Evolutionary conservation across 202 grass and related monocot genomes (phyloP).

Genomic region (Digitaria exilis): DNA sequence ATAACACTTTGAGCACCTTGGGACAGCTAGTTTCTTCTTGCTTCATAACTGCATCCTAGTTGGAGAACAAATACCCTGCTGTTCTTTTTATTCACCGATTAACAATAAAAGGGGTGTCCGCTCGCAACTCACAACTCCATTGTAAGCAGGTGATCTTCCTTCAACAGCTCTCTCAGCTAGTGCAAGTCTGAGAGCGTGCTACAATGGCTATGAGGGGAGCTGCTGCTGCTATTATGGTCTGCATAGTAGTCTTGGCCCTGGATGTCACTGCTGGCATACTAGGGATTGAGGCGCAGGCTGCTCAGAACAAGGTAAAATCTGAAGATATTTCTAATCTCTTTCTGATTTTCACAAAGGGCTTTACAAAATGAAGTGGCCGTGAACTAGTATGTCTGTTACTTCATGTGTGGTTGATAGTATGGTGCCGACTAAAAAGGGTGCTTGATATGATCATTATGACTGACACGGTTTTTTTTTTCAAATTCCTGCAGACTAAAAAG

Average conservation of each 20-base stretch:
- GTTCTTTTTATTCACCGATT: constrained; percentile 49
- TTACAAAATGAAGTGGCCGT: neutral
- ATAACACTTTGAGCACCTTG: constrained; percentile 66
- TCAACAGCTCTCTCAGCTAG: constrained; percentile 19
- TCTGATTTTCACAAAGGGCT: neutral
- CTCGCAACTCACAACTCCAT: constrained; percentile 22
- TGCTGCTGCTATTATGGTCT: constrained; percentile 57
- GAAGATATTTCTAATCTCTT: neutral
- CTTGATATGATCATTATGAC: constrained; percentile 15
- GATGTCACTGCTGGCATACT: constrained; percentile 88
- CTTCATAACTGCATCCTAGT: constrained; percentile 44
- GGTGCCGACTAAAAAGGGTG: neutral
- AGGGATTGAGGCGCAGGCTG: constrained; percentile 78
- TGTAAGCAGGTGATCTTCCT: constrained; percentile 41
- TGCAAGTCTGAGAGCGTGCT: constrained; percentile 26
- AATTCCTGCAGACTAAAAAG: constrained; percentile 50
- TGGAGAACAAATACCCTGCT: constrained; percentile 53
- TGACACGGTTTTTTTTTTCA: constrained; percentile 24
- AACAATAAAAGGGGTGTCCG: constrained; percentile 44
- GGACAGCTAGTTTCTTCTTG: constrained; percentile 62
- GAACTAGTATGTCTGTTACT: neutral
- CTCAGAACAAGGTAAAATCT: constrained; percentile 74
- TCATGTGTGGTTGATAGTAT: neutral
- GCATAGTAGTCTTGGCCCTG: constrained; percentile 71
- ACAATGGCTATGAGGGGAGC: constrained; percentile 59